These are phyloP conservation scores for Crotalaria pallida DNA, from an alignment of 306 rosid genomes.

Conservation along the genomic window DNA sequence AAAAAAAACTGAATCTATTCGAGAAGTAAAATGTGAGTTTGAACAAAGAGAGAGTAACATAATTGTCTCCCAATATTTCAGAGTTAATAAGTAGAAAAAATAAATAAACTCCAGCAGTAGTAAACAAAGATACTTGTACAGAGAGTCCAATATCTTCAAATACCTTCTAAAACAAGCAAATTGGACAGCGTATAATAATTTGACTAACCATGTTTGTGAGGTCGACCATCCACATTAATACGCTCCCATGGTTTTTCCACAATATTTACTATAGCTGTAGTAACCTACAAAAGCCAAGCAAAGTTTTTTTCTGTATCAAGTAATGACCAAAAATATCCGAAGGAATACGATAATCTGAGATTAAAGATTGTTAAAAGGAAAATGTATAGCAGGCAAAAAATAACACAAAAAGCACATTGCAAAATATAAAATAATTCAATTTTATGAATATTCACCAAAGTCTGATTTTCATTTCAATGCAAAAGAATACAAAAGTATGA, in stretches of 20 bases:
- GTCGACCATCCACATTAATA: constrained; percentile 57
- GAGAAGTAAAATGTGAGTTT: not conserved
- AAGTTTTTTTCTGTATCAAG: not conserved
- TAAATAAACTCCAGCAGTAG: not conserved
- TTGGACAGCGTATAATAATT: not conserved
- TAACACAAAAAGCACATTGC: not conserved
- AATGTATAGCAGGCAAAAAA: not conserved
- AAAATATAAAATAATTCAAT: not conserved
- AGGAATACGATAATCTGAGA: not conserved
- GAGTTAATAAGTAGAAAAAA: not conserved
- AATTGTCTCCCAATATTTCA: not conserved
- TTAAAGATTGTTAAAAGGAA: not conserved
- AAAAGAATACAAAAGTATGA: not conserved
- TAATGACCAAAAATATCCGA: not conserved
- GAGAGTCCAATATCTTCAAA: not conserved
- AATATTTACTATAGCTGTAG: constrained; percentile 68
- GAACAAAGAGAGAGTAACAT: not conserved
- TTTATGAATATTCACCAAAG: not conserved
- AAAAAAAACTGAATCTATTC: not conserved
- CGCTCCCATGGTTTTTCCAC: constrained; percentile 98
- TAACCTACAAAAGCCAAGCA: constrained; percentile 45
- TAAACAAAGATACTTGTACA: not conserved
- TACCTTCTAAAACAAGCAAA: not conserved
- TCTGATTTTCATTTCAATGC: not conserved
- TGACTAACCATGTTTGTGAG: constrained; percentile 82